A percentile compares a stretch with the other conserved stretches of the same genome.
Conservation (phyloP, 768 basidiomycete species). For the Rhodosporidiobolus odoratus region DNA sequence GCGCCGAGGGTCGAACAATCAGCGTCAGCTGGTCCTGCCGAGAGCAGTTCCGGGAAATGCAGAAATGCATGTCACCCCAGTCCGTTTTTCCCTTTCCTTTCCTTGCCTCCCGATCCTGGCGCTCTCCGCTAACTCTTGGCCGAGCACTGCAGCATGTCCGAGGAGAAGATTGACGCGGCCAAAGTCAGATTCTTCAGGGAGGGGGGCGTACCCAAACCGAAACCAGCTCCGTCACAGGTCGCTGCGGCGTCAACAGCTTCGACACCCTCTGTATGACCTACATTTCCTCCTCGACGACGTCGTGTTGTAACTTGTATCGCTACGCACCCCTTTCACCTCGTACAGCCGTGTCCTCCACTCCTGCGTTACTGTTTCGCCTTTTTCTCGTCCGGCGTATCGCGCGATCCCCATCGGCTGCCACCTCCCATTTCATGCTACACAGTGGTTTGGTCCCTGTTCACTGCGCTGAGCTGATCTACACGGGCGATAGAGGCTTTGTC, state of each 20-base stretch:
- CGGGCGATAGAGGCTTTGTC: too few relatives aligned
- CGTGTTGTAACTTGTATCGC: too few relatives aligned
- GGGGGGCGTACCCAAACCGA: neutral
- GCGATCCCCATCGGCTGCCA: too few relatives aligned
- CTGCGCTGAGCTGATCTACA: too few relatives aligned
- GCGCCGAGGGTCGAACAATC: conserved; percentile 28
- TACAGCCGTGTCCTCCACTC: too few relatives aligned
- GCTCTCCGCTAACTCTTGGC: too few relatives aligned
- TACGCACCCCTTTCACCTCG: too few relatives aligned
- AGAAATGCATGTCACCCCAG: conserved; percentile 36
- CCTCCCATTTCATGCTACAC: too few relatives aligned
- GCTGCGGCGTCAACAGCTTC: neutral
- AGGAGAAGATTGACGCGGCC: conserved; percentile 30
- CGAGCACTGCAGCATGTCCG: conserved; percentile 29
- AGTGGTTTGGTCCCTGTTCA: too few relatives aligned
- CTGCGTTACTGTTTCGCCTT: too few relatives aligned
- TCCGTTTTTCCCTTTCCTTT: conserved; percentile 7
- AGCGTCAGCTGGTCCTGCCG: conserved; percentile 35
- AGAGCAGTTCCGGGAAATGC: conserved; percentile 35
- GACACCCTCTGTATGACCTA: neutral
- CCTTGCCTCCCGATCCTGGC: neutral
- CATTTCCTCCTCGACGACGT: too few relatives aligned
- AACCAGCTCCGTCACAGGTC: neutral
- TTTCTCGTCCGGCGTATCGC: too few relatives aligned
- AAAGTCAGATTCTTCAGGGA: conserved; percentile 33